Evolutionary conservation across 2,329 filamentous ascomycete species (phyloP).

Genomic region (Aspergillus carbonarius): DNA sequence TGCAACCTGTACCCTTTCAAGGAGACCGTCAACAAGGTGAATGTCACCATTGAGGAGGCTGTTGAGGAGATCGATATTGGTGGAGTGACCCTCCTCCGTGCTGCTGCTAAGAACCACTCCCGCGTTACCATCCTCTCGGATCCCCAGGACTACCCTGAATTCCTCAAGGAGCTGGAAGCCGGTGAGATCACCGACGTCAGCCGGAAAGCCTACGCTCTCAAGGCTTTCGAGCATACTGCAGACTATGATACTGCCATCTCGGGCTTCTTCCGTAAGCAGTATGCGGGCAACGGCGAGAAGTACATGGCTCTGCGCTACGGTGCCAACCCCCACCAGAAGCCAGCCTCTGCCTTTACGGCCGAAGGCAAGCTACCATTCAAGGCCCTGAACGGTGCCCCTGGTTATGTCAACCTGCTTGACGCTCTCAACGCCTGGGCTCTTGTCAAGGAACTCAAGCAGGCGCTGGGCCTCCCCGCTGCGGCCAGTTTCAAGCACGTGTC

Average conservation of each 20-base stretch:
- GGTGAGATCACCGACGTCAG: slow-evolving; percentile 83
- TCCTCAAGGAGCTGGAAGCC: slow-evolving; percentile 82
- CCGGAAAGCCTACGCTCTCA: slow-evolving; percentile 87
- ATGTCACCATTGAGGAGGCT: slow-evolving; percentile 93
- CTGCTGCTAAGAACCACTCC: slow-evolving; percentile 95
- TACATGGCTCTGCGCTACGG: slow-evolving; percentile 88
- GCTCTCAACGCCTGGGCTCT: slow-evolving; percentile 95
- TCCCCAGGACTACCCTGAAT: slow-evolving; percentile 88
- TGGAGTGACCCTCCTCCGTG: slow-evolving; percentile 92
- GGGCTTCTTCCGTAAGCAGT: slow-evolving; percentile 96
- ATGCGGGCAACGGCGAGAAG: slow-evolving; percentile 80
- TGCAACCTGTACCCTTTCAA: slow-evolving; percentile 99
- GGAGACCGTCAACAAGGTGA: slow-evolving; percentile 94
- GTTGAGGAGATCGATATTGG: slow-evolving; percentile 99
- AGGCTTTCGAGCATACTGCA: slow-evolving; percentile 97
- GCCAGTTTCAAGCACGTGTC: slow-evolving; percentile 99
- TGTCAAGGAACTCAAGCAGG: slow-evolving; percentile 91
- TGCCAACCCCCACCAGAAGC: slow-evolving; percentile 97
- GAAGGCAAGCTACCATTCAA: slow-evolving; percentile 85
- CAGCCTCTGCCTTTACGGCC: slow-evolving; percentile 77
- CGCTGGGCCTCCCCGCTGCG: slow-evolving; percentile 82
- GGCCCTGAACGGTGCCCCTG: slow-evolving; percentile 82
- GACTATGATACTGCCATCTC: slow-evolving; percentile 95
- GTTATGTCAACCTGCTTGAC: slow-evolving; percentile 97
- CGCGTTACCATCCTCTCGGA: slow-evolving; percentile 96